Base-by-base conservation (phyloP, 2,329 filamentous ascomycete species). In the Phyllosticta ampelicida region DNA sequence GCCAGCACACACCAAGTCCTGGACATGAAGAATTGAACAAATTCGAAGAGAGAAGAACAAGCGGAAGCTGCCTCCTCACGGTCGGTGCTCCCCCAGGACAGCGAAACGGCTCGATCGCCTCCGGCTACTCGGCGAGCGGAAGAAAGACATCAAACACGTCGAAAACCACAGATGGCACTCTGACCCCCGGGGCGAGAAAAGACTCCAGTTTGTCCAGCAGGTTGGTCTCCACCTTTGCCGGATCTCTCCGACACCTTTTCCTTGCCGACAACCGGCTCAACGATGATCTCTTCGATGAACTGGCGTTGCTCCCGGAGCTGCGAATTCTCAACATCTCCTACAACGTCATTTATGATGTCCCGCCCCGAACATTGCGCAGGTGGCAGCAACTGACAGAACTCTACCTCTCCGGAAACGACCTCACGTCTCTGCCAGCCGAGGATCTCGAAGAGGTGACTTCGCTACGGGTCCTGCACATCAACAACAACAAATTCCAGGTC, bases 401-500 rank as follows among this genome's bases (percentile, higher is more conserved):
- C 13, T 97, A 97, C 67, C 78, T 99, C 3, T 97, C 94, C 2
- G 92, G 94, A 26, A 99, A 99, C 66, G 90, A 96, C 65, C 77
- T 99, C 57, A 95, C 90, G 0, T 92, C 87, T 13, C 75, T 99
- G 48, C 94, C 94, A 2, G 89, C 90, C 0, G 94, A 99, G 72
- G 94, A 99, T 66, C 78, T 99, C 51, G 92, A 96, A 72, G 90
- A 96, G 68, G 86, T 87, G 60, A 90, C 88, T 66, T 83, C 89
- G 55, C 79, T 99, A 48, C 91, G 94, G 70, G 85, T 95, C 4
- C 80, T 99, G 6, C 90, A 97, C 70, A 89, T 99, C 74, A 99
- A 99, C 74, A 89, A 87, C 69, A 99, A 99, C 76, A 94, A 95
- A 69, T 99, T 99, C 70, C 95, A 95, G 65, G 95, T 95, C 30